phyloP scores from a whole-genome alignment of 1,284 basidiomycete species.

The Cryptococcus neoformans region DNA sequence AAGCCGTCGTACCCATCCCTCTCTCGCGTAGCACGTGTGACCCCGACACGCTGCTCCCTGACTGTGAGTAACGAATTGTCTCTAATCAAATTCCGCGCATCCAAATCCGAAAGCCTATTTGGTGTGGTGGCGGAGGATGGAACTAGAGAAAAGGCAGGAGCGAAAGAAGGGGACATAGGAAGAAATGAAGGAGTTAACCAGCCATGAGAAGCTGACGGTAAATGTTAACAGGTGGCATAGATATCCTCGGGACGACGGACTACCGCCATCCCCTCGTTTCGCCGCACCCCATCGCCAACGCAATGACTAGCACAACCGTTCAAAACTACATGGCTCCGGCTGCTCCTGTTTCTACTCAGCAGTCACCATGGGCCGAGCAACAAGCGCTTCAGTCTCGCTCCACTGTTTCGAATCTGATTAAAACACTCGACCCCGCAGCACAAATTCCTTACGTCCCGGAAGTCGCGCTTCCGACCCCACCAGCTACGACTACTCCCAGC shows the following conservation, averaged over 20 bases:
- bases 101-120: neutral
- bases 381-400: slow-evolving; percentile 1
- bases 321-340: slow-evolving; percentile 14
- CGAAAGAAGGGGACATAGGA: neutral
- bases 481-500: slow-evolving; percentile 14
- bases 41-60: slow-evolving; percentile 29
- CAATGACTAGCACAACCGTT: slow-evolving; percentile 17
- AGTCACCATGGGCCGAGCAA: slow-evolving; percentile 8
- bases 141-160: neutral
- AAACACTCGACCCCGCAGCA: slow-evolving; percentile 34
- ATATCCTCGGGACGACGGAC: slow-evolving; percentile 33
- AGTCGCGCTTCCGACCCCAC: slow-evolving; percentile 23
- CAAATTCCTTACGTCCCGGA: slow-evolving; percentile 27
- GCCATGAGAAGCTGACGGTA: no score
- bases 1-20: slow-evolving; percentile 29
- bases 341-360: slow-evolving; percentile 6
- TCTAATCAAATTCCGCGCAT: neutral
- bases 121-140: neutral
- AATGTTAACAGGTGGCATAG: slow-evolving; percentile 21
- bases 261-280: slow-evolving; percentile 13
- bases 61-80: slow-evolving; percentile 24
- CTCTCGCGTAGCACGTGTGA: slow-evolving; percentile 36
- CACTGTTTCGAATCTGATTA: slow-evolving; percentile 27
- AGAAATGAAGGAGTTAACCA: neutral
- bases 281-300: slow-evolving; percentile 1